Evolutionary conservation across 2,329 filamentous ascomycete species (phyloP), one percentile per base, ranked within the genome.

Genomic region (Hypoxylon sp.): DNA sequence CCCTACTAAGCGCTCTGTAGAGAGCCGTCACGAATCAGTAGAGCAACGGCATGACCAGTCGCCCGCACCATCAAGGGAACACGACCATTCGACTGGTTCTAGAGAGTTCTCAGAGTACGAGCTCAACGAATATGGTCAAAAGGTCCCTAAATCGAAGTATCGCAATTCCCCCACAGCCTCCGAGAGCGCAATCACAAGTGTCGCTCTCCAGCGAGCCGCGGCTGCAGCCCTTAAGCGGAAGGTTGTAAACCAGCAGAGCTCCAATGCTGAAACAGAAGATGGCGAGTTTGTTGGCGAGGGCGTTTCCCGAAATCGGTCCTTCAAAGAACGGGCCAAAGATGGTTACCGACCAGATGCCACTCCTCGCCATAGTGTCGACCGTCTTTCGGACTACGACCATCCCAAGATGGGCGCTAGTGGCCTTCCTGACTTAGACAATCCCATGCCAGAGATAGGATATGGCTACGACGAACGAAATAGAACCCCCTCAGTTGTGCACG

Each of bases 401-500:
- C 83, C 85, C 0, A 86, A 87, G 73, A 84, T 97, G 84, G 87
- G 86, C 44, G 88, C 91, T 48, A 94, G 86, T 77, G 91, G 90
- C 51, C 78, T 95, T 67, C 93, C 93, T 2, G 86, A 91, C 71
- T 81, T 88, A 37, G 82, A 90, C 63, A 85, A 95, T 73, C 91
- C 92, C 4, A 88, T 95, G 83, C 93, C 92, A 0, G 94, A 95
- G 76, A 90, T 92, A 75, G 93, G 91, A 3, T 91, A 93, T 72
- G 83, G 80, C 56, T 82, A 85, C 64, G 84, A 86, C 10, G 86
- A 89, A 14, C 91, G 89, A 51, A 97, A 94, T 20, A 93, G 89
- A 50, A 97, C 94, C 17, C 94, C 94, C 2, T 97, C 95, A 0
- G 86, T 95, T 55, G 89, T 97, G 44, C 88, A 94, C 72, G 93